Percentiles rank a stretch among this genome's conserved stretches.
Conservation (phyloP, 164 flowering plant species). For the Stephania yunnanensis region DNA sequence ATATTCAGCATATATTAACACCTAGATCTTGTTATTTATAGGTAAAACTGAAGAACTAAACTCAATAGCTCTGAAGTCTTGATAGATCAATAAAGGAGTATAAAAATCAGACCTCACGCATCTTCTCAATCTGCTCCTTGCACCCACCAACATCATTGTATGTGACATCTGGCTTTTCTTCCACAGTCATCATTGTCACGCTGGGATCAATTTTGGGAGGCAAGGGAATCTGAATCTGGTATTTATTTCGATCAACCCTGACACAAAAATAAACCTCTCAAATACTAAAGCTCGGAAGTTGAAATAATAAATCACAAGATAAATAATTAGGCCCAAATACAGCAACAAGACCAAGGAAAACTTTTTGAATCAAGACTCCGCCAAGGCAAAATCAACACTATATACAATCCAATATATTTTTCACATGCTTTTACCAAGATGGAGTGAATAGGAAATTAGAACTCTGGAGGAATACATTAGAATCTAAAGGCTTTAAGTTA, state of each 20-base stretch:
- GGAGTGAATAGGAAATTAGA: too few relatives aligned
- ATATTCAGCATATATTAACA: not conserved
- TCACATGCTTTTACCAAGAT: not conserved
- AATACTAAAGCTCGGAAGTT: not conserved
- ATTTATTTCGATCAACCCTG: conserved; percentile 95
- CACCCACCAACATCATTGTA: conserved; percentile 99
- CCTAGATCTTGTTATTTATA: not conserved
- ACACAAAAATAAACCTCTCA: conserved; percentile 1
- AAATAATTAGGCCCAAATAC: too few relatives aligned
- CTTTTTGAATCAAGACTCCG: not conserved
- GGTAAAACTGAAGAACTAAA: not conserved
- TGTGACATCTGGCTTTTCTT: conserved; percentile 96
- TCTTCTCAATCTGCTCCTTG: conserved; percentile 95
- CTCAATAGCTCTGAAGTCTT: not conserved
- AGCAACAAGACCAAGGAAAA: too few relatives aligned
- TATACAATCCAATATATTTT: not conserved
- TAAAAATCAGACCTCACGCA: conserved; percentile 71
- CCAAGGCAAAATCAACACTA: not conserved
- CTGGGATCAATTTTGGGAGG: conserved; percentile 98
- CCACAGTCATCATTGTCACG: conserved; percentile 99
- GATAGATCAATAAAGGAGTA: not conserved
- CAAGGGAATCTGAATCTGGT: conserved; percentile 93
- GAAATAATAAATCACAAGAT: not conserved
- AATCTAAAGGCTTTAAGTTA: too few relatives aligned
- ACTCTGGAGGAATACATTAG: too few relatives aligned